These are phyloP conservation scores for Mrakia gelida DNA, from an alignment of 768 basidiomycete species.

Conservation along the genomic window DNA sequence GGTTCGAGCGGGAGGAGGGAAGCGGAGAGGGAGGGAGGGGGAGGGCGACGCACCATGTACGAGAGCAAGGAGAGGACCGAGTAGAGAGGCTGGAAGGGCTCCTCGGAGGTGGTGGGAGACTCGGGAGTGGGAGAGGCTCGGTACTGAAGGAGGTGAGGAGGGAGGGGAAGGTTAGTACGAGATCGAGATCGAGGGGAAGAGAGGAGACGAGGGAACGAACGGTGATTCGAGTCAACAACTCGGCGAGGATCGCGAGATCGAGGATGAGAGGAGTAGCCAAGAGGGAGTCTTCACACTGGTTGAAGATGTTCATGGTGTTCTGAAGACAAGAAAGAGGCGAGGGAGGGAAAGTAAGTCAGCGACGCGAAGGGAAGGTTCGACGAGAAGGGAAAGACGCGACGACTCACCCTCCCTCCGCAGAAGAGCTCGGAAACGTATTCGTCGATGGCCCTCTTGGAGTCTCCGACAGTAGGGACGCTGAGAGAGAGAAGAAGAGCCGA, in stretches of 20 bases:
- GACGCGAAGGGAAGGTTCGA: neutral
- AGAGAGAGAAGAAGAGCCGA: conserved; percentile 46
- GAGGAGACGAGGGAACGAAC: neutral
- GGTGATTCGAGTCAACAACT: conserved; percentile 86
- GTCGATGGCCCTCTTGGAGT: conserved; percentile 98
- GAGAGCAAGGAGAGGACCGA: conserved; percentile 84
- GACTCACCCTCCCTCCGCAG: conserved; percentile 27
- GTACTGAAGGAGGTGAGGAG: conserved; percentile 51
- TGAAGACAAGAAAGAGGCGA: neutral
- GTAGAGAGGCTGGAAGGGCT: conserved; percentile 72
- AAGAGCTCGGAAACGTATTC: conserved; percentile 98
- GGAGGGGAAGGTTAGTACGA: neutral
- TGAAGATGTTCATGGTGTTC: conserved; percentile 32
- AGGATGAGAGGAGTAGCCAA: conserved; percentile 94
- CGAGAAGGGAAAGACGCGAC: neutral
- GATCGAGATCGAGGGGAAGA: no score
- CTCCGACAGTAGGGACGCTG: conserved; percentile 93
- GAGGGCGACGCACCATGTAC: conserved; percentile 73
- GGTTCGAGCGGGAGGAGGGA: neutral
- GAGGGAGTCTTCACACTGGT: conserved; percentile 67
- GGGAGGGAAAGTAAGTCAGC: neutral
- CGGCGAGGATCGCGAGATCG: conserved; percentile 86
- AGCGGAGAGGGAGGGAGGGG: neutral
- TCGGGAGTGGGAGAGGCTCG: conserved; percentile 50
- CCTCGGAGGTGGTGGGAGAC: conserved; percentile 38